These are phyloP conservation scores for Teunomyces gatunensis DNA, from an alignment of 805 yeast genomes.

Conservation along the genomic window DNA sequence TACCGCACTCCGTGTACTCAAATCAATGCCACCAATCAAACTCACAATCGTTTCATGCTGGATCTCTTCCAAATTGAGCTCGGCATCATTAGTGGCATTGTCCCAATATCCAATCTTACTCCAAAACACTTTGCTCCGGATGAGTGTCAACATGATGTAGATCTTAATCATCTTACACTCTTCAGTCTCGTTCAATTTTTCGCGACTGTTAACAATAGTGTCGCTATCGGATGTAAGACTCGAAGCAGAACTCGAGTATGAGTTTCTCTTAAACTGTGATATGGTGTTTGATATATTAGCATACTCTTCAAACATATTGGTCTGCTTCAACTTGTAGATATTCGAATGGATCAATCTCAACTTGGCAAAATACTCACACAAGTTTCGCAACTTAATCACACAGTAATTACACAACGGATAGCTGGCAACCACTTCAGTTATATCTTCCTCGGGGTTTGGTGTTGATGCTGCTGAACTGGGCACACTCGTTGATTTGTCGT, in stretches of 20 bases:
- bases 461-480: constrained; percentile 11
- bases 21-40: constrained; percentile 3
- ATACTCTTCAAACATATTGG: constrained; percentile 23
- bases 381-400: constrained; percentile 70
- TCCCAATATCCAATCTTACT: constrained; percentile 81
- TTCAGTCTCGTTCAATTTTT: constrained; percentile 17
- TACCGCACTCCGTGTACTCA: not conserved
- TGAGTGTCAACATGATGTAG: constrained; percentile 53
- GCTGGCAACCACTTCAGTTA: constrained; percentile 30
- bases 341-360: constrained; percentile 56
- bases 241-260: not conserved
- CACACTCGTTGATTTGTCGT: constrained; percentile 10
- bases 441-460: constrained; percentile 11
- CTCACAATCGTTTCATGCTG: constrained; percentile 10
- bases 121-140: constrained; percentile 79
- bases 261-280: constrained; percentile 27
- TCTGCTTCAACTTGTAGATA: constrained; percentile 55
- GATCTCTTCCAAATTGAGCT: constrained; percentile 13
- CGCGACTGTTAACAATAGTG: not conserved
- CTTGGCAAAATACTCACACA: constrained; percentile 80
- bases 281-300: constrained; percentile 15
- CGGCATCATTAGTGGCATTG: constrained; percentile 34
- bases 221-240: not conserved
- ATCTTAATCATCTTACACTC: constrained; percentile 38
- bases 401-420: constrained; percentile 84